These are phyloP conservation scores for Gentiana macrophylla DNA, from an alignment of 257 asterid genomes.

Conservation along the genomic window DNA sequence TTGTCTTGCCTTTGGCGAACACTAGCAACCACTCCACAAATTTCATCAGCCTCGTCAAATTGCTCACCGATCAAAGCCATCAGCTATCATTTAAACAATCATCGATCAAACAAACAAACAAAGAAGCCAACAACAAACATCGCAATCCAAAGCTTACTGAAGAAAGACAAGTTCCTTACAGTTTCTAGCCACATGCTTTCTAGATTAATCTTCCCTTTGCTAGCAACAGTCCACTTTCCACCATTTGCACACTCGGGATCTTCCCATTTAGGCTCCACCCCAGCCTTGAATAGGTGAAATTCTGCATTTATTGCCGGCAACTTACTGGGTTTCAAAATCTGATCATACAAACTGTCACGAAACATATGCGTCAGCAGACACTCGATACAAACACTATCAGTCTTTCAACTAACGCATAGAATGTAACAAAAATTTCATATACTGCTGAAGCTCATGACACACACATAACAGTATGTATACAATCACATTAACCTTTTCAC, in stretches of 20 bases:
- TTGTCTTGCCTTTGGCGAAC: constrained; percentile 81
- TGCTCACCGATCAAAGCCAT: constrained; percentile 82
- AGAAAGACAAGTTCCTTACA: constrained; percentile 24
- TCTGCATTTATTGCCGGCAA: constrained; percentile 54
- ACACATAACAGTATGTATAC: too few relatives aligned
- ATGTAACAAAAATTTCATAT: too few relatives aligned
- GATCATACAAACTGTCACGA: constrained; percentile 70
- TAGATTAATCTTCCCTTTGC: constrained; percentile 42
- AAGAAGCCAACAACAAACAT: background rate
- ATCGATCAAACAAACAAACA: background rate
- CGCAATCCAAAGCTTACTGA: background rate
- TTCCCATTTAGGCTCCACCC: constrained; percentile 98
- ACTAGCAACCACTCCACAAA: constrained; percentile 74
- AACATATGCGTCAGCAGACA: background rate
- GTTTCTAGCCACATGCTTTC: constrained; percentile 93
- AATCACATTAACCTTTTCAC: too few relatives aligned
- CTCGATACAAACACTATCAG: too few relatives aligned
- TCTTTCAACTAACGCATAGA: too few relatives aligned
- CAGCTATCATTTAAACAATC: constrained; percentile 25
- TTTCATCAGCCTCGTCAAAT: constrained; percentile 67
- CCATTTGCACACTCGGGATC: constrained; percentile 95
- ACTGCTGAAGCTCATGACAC: too few relatives aligned
- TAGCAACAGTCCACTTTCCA: constrained; percentile 75
- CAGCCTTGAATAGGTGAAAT: constrained; percentile 81
- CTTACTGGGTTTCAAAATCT: constrained; percentile 76